Evolutionary conservation across 202 grass and related monocot genomes (phyloP), one percentile per base, ranked within the genome.

Genomic region (Bolboschoenoplectus hybrid): DNA sequence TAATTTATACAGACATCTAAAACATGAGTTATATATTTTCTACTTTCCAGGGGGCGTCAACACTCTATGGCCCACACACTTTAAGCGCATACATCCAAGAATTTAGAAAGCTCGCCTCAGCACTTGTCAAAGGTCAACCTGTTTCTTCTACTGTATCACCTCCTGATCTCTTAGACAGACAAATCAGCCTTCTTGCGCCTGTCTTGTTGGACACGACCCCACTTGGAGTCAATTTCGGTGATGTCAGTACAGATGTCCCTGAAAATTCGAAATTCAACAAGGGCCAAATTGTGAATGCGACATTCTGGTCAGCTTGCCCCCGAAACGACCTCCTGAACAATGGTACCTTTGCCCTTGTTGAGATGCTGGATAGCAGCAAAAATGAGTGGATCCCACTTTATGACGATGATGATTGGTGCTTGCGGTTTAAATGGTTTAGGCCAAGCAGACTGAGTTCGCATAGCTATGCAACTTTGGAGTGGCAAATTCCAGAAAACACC

Each of bases 11-110:
- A 17, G 16, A 67, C 26, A 9, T 82, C 67, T 45, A 85, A 82
- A 55, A 69, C 11, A 63, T 85, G 56, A 81, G 50, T 82, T 17
- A n/a, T 76, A 87, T 64, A 69, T 70, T 58, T 89, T 78, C 6
- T 7, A 77, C 81, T 84, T 82, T 64, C 55, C 84, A 98, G 96
- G 93, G 96, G 19, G 96, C 96, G 46, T 98, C 96, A 26, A 98
- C 93, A 6, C 88, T 98, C 82, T 98, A 94, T 61, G 96, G 96
- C 36, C 96, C 96, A 3, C 96, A 98, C 75, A 98, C 96, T 32
- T 90, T 96, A 77, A 98, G 91, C 80, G 93, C 90, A 58, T 98
- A 96, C 88, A 96, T 96, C 80, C 93, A 96, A 82, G 96, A 98
- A 81, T 98, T 96, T 84, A 78, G 92, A 75, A 98, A 96, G 26